Conservation (phyloP, 257 asterid genomes). For the Leonotis leonurus region DNA sequence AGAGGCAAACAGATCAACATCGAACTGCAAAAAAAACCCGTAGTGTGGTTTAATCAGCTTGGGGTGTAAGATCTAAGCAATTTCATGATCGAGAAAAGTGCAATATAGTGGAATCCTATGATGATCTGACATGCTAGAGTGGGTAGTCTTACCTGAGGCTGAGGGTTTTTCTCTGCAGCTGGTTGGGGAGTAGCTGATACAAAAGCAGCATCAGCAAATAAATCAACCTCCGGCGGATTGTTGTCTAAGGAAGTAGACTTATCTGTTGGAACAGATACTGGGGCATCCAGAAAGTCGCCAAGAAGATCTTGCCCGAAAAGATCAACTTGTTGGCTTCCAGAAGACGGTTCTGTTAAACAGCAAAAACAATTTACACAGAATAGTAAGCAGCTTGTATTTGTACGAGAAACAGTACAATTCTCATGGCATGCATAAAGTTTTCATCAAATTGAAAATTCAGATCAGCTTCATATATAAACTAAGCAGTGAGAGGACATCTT, state of each 20-base stretch:
- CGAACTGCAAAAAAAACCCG: conserved; percentile 37
- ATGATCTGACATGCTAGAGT: background rate
- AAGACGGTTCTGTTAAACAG: conserved; percentile 50
- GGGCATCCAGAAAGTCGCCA: conserved; percentile 66
- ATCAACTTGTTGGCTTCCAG: conserved; percentile 67
- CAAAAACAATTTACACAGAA: conserved; percentile 9
- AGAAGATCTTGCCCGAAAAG: conserved; percentile 66
- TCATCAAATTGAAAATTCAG: background rate
- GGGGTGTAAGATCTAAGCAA: background rate
- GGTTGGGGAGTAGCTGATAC: conserved; percentile 60
- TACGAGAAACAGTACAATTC: background rate
- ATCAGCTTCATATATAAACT: background rate
- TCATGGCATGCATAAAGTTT: background rate
- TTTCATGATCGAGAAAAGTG: background rate
- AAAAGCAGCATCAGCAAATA: conserved; percentile 82
- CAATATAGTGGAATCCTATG: background rate
- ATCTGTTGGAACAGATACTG: conserved; percentile 38
- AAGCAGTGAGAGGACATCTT: background rate
- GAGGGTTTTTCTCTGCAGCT: conserved; percentile 32
- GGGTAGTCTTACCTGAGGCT: conserved; percentile 42
- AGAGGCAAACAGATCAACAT: conserved; percentile 64
- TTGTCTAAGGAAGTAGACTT: conserved; percentile 31
- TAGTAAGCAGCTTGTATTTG: conserved; percentile 5
- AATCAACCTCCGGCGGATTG: conserved; percentile 65
- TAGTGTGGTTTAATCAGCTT: conserved; percentile 10